Conservation (phyloP, 371 early-diverging fungal genomes). For the Mortierella sp. region DNA sequence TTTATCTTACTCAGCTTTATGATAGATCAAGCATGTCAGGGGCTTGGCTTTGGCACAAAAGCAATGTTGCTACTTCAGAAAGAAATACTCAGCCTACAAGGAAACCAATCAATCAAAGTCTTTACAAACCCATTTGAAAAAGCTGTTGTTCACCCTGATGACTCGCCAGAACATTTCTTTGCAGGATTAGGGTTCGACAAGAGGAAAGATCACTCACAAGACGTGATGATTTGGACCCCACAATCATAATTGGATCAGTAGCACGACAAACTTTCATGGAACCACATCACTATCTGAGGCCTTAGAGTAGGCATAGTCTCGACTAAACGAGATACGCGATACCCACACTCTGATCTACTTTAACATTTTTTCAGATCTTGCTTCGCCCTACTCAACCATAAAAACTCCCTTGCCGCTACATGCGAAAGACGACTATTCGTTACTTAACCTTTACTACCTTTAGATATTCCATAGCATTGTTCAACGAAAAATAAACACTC, state of each 20-base stretch:
- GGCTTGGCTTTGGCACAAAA: constrained; percentile 46
- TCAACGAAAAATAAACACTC: too few species aligned
- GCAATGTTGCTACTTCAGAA: constrained; percentile 29
- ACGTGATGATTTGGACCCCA: constrained; percentile 24
- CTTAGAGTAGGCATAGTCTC: too few species aligned
- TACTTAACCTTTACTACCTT: too few species aligned
- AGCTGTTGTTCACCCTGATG: constrained; percentile 20
- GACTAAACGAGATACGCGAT: too few species aligned
- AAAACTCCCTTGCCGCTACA: too few species aligned
- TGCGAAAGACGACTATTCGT: too few species aligned
- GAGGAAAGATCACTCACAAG: not conserved
- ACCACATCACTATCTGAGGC: too few species aligned
- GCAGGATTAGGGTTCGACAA: constrained; percentile 19
- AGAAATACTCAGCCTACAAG: constrained; percentile 1
- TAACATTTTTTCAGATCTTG: not conserved
- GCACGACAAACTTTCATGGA: too few species aligned
- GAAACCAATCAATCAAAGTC: constrained; percentile 13
- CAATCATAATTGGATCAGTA: not conserved
- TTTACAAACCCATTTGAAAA: constrained; percentile 22
- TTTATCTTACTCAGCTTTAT: constrained; percentile 25
- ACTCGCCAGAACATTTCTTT: constrained; percentile 53
- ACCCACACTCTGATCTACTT: not conserved
- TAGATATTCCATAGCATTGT: too few species aligned
- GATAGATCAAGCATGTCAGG: constrained; percentile 49
- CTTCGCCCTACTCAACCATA: too few species aligned